Conservation (phyloP, 331 rosid species). For the Cucumis variabilis region DNA sequence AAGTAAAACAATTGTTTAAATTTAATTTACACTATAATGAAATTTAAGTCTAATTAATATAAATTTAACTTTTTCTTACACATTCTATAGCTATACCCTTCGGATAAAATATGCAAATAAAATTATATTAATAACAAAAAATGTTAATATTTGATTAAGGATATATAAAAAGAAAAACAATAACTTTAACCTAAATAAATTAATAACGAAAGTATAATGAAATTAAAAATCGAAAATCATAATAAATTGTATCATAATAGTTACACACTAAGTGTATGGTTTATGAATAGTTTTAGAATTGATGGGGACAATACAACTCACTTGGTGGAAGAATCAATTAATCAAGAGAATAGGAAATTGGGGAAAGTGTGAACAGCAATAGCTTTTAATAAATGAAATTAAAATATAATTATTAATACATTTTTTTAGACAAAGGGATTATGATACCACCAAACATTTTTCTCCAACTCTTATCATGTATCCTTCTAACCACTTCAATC, state of each 20-base stretch:
- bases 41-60: no score
- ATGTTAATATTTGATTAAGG: no score
- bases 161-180: no score
- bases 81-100: no score
- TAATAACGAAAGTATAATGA: no score
- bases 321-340: neutral
- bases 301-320: conserved; percentile 20
- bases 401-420: neutral
- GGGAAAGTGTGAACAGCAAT: neutral
- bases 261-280: neutral
- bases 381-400: neutral
- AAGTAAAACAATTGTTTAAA: no score
- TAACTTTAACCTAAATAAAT: no score
- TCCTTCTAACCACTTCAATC: conserved; percentile 14
- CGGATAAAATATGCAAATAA: no score
- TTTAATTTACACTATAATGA: no score
- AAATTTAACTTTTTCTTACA: no score
- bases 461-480: conserved; percentile 17
- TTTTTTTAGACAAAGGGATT: conserved; percentile 25
- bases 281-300: neutral
- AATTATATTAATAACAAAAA: no score
- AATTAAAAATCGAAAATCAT: neutral
- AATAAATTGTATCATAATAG: neutral
- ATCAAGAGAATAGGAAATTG: neutral
- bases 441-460: conserved; percentile 25